phyloP scores from a whole-genome alignment of 306 rosid genomes.

The Casuarina equisetifolia region DNA sequence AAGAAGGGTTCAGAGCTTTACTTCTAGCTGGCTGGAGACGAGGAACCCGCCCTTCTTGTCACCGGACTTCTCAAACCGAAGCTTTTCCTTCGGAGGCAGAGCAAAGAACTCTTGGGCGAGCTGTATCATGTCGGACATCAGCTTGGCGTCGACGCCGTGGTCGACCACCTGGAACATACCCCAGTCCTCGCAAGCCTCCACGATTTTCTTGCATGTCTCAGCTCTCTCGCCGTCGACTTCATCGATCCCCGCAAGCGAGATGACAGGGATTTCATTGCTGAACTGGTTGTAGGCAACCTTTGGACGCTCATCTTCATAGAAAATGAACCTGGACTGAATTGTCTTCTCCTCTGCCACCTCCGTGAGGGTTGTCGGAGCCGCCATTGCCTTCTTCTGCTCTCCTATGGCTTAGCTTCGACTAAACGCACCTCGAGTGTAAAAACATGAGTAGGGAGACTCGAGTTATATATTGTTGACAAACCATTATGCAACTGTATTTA shows the following conservation, averaged over 20 bases:
- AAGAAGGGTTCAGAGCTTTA: constrained; percentile 14
- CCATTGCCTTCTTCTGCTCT: constrained; percentile 18
- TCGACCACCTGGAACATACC: constrained; percentile 83
- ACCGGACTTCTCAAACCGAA: constrained; percentile 83
- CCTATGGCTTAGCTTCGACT: no score
- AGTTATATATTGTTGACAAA: no score
- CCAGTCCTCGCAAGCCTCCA: constrained; percentile 87
- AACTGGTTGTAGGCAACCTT: constrained; percentile 71
- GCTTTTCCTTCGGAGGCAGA: constrained; percentile 77
- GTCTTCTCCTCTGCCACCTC: constrained; percentile 51
- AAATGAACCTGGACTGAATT: constrained; percentile 52
- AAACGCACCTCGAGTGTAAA: no score
- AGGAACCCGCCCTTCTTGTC: constrained; percentile 92
- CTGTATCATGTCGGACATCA: constrained; percentile 60
- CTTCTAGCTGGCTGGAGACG: constrained; percentile 92
- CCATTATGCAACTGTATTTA: no score
- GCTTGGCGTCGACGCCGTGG: constrained; percentile 61
- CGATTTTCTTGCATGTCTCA: constrained; percentile 56
- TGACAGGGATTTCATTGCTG: constrained; percentile 74
- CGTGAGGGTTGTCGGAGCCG: constrained; percentile 50
- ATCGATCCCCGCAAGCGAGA: constrained; percentile 76
- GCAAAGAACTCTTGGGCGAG: constrained; percentile 67
- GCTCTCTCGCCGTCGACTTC: constrained; percentile 42
- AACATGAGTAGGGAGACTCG: no score
- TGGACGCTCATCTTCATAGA: constrained; percentile 88